Evolutionary conservation across 805 yeast genomes (phyloP).

Genomic region (Pichia scutulata): DNA sequence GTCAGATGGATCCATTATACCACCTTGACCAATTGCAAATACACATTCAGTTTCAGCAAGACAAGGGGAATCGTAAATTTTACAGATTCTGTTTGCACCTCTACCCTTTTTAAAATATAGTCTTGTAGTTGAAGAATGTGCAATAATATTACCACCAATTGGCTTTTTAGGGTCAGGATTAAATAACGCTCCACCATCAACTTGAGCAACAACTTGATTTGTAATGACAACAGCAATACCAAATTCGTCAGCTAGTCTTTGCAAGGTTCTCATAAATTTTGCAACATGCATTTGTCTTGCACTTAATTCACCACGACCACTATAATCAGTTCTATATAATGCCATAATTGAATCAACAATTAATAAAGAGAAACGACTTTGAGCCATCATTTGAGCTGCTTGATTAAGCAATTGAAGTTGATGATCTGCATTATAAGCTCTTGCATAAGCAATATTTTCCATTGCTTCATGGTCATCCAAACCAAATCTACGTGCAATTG

Average conservation of each 20-base stretch:
- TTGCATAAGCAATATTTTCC: constrained; percentile 94
- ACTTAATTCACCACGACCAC: constrained; percentile 92
- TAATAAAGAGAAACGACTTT: constrained; percentile 78
- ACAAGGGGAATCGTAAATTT: constrained; percentile 93
- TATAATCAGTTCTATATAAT: constrained; percentile 84
- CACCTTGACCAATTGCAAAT: constrained; percentile 94
- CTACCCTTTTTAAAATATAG: constrained; percentile 83
- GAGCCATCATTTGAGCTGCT: constrained; percentile 96
- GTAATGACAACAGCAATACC: constrained; percentile 95
- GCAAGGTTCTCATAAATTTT: constrained; percentile 82
- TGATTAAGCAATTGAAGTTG: constrained; percentile 78
- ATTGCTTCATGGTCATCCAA: constrained; percentile 89
- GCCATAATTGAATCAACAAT: constrained; percentile 99
- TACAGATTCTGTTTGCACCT: constrained; percentile 89
- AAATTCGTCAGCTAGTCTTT: constrained; percentile 92
- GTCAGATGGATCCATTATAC: constrained; percentile 85
- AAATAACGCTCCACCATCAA: constrained; percentile 78
- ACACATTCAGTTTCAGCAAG: constrained; percentile 92
- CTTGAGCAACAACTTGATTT: constrained; percentile 97
- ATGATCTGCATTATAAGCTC: constrained; percentile 96
- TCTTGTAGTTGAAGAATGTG: constrained; percentile 93
- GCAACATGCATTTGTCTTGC: constrained; percentile 95
- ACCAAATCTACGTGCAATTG: constrained; percentile 88
- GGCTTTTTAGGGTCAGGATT: constrained; percentile 98
- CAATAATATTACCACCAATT: constrained; percentile 96